These are phyloP conservation scores for Saccharomycopsis malanga DNA, from an alignment of 805 yeast species.

Conservation along the genomic window DNA sequence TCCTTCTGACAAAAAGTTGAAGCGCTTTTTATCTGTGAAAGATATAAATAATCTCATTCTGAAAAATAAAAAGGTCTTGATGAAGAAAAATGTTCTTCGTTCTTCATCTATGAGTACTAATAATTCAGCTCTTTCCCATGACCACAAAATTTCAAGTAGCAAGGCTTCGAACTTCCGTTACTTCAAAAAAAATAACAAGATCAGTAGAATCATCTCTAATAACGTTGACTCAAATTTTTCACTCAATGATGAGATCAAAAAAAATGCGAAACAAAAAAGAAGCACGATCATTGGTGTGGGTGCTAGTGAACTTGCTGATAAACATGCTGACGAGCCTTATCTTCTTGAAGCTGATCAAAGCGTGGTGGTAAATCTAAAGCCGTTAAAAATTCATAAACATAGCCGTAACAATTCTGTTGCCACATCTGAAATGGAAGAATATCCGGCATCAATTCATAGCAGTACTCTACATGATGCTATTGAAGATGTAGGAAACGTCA, in stretches of 20 bases:
- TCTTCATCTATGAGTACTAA: slow-evolving; percentile 5
- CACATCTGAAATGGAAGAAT: neutral
- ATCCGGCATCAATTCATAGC: neutral
- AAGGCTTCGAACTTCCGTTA: slow-evolving; percentile 7
- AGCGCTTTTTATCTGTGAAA: neutral
- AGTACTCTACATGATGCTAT: neutral
- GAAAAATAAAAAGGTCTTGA: neutral
- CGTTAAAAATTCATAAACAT: slow-evolving; percentile 16
- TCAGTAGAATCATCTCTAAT: slow-evolving; percentile 15
- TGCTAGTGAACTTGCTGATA: neutral
- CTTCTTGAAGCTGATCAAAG: slow-evolving; percentile 3
- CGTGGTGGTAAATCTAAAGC: slow-evolving; percentile 9
- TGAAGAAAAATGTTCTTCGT: slow-evolving; percentile 1
- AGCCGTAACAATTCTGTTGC: neutral
- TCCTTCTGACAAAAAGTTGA: neutral
- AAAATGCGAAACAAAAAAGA: slow-evolving; percentile 4
- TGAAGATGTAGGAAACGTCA: slow-evolving; percentile 11
- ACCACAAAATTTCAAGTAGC: neutral
- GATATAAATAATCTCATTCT: neutral
- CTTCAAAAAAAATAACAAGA: slow-evolving; percentile 13
- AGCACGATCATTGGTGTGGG: slow-evolving; percentile 9
- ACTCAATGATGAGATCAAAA: neutral
- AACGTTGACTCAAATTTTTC: slow-evolving; percentile 10
- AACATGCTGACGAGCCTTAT: neutral
- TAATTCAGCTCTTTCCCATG: slow-evolving; percentile 4